Base-by-base conservation (phyloP, 2,329 filamentous ascomycete genomes). In the Pseudonectria foliicola region DNA sequence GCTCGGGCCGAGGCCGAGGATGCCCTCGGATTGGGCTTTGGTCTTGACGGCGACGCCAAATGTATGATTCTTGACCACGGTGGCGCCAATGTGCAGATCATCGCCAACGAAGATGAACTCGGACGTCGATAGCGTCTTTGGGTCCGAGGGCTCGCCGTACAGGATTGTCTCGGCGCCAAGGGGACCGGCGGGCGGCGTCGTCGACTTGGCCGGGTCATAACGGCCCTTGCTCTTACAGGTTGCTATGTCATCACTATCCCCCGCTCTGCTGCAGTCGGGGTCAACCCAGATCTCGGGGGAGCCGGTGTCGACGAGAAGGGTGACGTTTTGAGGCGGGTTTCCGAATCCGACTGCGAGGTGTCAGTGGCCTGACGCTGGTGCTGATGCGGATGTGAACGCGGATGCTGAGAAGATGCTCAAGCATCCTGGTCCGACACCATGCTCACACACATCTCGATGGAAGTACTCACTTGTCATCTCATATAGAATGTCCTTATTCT, bases 251-350 rank as follows among this genome's bases (percentile, higher is more conserved):
- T n/a, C n/a, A n/a, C n/a, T n/a, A n/a, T n/a, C n/a, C n/a, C n/a
- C n/a, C n/a, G n/a, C n/a, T n/a, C n/a, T n/a, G n/a, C 48, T 34
- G 48, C 71, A 75, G 34, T 64, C 55, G 1, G 71, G 70, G 39
- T 75, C 71, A 28, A 74, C 67, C 71, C 71, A 75, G 7, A 75
- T 62, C 49, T 73, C 69, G 42, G 66, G 67, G 5, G 71, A 75
- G 12, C 71, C 71, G 1, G 68, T 72, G 39, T 72, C 68, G 35
- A 72, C 57, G 25, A 71, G 59, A 25, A 72, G 65, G 10, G 65
- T 62, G 25, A 71, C 54, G 10, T 46, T 55, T 42, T 72, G 68
- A 1, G 55, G 50, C 5, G 64, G 60, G 1, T 55, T 60, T 18
- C 68, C 68, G 16, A 71, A 57, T n/a, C n/a, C n/a, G n/a, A n/a